phyloP scores from a whole-genome alignment of 2,329 filamentous ascomycete genomes.

The Sarocladium strictum region DNA sequence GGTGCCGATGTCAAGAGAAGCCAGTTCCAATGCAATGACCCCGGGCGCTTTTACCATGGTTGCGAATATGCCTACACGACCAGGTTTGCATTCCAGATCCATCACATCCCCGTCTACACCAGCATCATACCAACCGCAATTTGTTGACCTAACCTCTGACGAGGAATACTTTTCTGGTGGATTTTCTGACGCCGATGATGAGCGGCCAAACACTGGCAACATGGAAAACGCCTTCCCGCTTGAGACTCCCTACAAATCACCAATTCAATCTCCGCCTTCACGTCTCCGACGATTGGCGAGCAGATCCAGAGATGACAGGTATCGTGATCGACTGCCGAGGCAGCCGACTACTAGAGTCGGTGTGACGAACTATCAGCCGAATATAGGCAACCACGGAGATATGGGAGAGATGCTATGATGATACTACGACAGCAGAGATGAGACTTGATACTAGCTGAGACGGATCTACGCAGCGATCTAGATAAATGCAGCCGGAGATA shows the following conservation, averaged over 20 bases:
- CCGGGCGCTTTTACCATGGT: slow-evolving; percentile 50
- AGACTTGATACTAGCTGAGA: slow-evolving; percentile 11
- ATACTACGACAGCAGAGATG: slow-evolving; percentile 10
- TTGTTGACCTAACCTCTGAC: slow-evolving; percentile 63
- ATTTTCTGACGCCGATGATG: slow-evolving; percentile 72
- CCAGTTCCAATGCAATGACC: slow-evolving; percentile 56
- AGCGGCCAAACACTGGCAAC: slow-evolving; percentile 35
- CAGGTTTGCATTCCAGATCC: slow-evolving; percentile 71
- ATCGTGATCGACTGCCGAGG: slow-evolving; percentile 27
- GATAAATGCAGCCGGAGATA: neutral
- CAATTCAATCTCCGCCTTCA: slow-evolving; percentile 50
- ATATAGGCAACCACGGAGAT: neutral
- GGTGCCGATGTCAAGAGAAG: slow-evolving; percentile 53
- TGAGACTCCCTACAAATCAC: slow-evolving; percentile 56
- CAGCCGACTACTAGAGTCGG: slow-evolving; percentile 33
- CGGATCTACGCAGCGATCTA: neutral
- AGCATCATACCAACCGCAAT: slow-evolving; percentile 46
- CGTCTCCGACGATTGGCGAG: slow-evolving; percentile 24
- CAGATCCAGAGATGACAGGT: slow-evolving; percentile 27
- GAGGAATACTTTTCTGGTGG: slow-evolving; percentile 70
- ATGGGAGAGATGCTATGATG: slow-evolving; percentile 28
- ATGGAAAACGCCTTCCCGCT: slow-evolving; percentile 47
- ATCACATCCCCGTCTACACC: slow-evolving; percentile 72
- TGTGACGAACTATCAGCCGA: slow-evolving; percentile 22
- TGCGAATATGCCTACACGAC: slow-evolving; percentile 38